Conservation (phyloP, 495 filamentous ascomycete species). For the Trichoderma gamsii region DNA sequence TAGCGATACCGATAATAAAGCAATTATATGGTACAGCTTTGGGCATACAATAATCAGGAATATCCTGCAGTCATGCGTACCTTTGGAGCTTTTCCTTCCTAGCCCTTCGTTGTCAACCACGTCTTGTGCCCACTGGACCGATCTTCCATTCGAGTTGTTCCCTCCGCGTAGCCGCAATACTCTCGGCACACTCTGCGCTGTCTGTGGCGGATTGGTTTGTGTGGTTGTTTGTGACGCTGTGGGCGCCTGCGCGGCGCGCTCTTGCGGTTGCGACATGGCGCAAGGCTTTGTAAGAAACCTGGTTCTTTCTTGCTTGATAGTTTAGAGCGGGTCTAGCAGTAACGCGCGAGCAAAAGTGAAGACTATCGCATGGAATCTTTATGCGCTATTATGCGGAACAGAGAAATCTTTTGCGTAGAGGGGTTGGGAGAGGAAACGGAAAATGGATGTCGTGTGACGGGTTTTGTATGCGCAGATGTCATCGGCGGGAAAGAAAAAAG, state of each 20-base stretch:
- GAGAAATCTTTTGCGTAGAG: neutral
- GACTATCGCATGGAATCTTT: neutral
- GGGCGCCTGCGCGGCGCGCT: constrained; percentile 12
- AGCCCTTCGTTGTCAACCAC: constrained; percentile 96
- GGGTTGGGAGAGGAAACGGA: neutral
- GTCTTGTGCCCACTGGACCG: constrained; percentile 86
- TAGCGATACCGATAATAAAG: neutral
- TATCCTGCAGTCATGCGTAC: constrained; percentile 33
- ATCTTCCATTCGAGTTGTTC: constrained; percentile 33
- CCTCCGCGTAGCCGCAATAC: constrained; percentile 44
- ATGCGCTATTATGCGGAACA: neutral
- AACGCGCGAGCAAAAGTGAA: neutral
- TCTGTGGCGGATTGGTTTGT: constrained; percentile 19
- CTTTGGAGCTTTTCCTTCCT: constrained; percentile 90
- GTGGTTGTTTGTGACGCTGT: constrained; percentile 18
- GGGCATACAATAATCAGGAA: neutral
- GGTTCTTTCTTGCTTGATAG: neutral
- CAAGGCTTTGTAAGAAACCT: neutral
- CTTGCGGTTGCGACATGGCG: constrained; percentile 14
- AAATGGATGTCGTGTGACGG: neutral
- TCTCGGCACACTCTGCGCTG: constrained; percentile 27
- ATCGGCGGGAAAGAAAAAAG: neutral
- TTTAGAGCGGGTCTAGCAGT: neutral
- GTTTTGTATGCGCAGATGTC: neutral
- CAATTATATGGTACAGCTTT: neutral